These are phyloP conservation scores for Xerocomus spinulosus DNA, from an alignment of 768 basidiomycete species.

Conservation along the genomic window DNA sequence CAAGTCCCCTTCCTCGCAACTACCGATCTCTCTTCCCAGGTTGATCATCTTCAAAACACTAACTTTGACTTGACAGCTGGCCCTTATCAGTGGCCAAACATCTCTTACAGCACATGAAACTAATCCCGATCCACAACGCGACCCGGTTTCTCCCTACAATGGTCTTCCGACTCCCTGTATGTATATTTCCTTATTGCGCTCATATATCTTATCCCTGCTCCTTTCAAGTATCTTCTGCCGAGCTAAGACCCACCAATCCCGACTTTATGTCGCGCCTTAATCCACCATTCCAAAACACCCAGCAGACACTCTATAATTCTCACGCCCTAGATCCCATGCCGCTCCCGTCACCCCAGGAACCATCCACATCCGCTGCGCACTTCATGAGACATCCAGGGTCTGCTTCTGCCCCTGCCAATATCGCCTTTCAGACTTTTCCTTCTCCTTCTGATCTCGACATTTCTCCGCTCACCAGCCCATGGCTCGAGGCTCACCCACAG, in stretches of 20 bases:
- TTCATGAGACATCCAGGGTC: slow-evolving; percentile 38
- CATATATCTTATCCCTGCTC: slow-evolving; percentile 11
- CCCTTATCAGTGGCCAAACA: slow-evolving; percentile 53
- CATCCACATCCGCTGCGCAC: slow-evolving; percentile 23
- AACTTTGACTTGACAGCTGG: slow-evolving; percentile 44
- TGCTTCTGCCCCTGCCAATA: slow-evolving; percentile 66
- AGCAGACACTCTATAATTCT: slow-evolving; percentile 24
- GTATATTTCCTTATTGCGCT: slow-evolving; percentile 20
- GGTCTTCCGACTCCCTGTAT: slow-evolving; percentile 68
- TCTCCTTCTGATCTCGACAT: slow-evolving; percentile 61
- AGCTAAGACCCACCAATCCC: slow-evolving; percentile 55
- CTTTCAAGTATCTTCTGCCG: slow-evolving; percentile 53
- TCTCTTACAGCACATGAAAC: slow-evolving; percentile 34
- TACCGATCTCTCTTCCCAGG: slow-evolving; percentile 1
- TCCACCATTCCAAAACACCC: slow-evolving; percentile 38
- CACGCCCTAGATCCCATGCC: slow-evolving; percentile 25
- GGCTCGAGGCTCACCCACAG: slow-evolving; percentile 60
- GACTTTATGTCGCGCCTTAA: slow-evolving; percentile 64
- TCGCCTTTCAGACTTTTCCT: slow-evolving; percentile 58
- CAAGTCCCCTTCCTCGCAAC: slow-evolving; percentile 29
- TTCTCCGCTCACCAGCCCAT: slow-evolving; percentile 76
- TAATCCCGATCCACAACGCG: slow-evolving; percentile 32
- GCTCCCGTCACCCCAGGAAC: slow-evolving; percentile 29
- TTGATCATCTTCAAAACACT: slow-evolving; percentile 9
- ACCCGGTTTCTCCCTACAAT: slow-evolving; percentile 36